Evolutionary conservation across 768 basidiomycete genomes (phyloP), one percentile per base, ranked within the genome.

Genomic region (Mycena rosella): DNA sequence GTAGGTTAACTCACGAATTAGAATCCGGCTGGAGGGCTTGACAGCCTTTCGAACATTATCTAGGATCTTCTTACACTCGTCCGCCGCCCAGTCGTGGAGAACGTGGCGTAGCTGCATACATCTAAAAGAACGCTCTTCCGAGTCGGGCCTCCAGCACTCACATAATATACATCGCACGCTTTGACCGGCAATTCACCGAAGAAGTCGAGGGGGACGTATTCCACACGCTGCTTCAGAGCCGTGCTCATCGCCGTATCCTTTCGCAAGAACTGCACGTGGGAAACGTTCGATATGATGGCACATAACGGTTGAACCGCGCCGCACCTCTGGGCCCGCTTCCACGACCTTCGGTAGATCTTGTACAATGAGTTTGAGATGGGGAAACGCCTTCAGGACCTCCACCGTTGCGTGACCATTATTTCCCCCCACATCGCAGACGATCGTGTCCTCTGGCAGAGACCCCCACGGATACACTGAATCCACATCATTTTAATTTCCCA

Each of bases 341-440:
- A 82, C 74, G 2, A 75, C 73, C 1, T 68, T 62, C 1, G 77
- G 78, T 7, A 78, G 67, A 61, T 84, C 84, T 62, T 63, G 83
- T 18, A 84, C 71, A 26, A 80, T 72, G n/a, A 83, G 54, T 44
- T 76, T 73, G 6, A 84, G 69, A 18, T 78, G 73, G 0, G 83
- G 79, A 61, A 77, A 77, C 3, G 66, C 70, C 63, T 78, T 79
- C 1, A 75, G 61, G 3, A 86, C 74, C 14, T 68, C 65, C 45
- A 84, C 74, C 2, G 78, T 73, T 20, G 78, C 71, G 47, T 77
- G 71, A 1, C 84, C 84, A 44, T 79, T 75, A 9, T 80, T 78
- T 7, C 82, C 80, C 17, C 81, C 83, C 15, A 84, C 75, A 71
- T 85, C 83, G 58, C 81, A 81, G 20, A 85, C 73, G 3, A 72